A percentile compares a stretch with the other conserved stretches of the same genome.
Evolutionary conservation across 345 rosid species (phyloP).

Genomic region (Melastoma malabathricum): DNA sequence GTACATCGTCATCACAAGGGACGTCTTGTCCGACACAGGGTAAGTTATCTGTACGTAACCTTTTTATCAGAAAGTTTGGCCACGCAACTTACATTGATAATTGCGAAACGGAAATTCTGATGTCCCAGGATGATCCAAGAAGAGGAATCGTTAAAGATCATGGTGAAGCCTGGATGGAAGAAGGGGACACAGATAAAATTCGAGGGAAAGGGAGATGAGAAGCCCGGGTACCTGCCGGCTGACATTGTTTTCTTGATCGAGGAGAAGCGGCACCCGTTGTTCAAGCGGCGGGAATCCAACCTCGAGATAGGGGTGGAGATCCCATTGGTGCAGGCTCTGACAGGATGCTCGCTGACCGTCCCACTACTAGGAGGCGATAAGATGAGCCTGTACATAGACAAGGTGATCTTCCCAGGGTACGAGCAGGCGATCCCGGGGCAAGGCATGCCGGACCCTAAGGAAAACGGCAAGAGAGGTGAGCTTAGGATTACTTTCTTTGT

Average conservation of each 20-base stretch:
- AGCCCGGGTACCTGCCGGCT: conserved; percentile 59
- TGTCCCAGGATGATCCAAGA: conserved; percentile 37
- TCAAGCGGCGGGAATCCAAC: conserved; percentile 45
- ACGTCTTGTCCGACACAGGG: conserved; percentile 51
- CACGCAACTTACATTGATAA: neutral
- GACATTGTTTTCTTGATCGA: conserved; percentile 48
- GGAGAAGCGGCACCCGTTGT: conserved; percentile 53
- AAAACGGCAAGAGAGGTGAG: conserved; percentile 46
- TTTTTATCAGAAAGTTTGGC: neutral
- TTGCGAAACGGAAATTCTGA: neutral
- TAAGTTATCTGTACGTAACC: conserved; percentile 9
- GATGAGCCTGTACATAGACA: conserved; percentile 36
- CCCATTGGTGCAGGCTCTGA: conserved; percentile 62
- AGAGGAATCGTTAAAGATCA: conserved; percentile 55
- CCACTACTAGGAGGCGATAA: conserved; percentile 55
- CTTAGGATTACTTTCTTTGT: conserved; percentile 40
- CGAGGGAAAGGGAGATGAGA: conserved; percentile 77
- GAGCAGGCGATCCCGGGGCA: conserved; percentile 50
- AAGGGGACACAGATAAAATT: conserved; percentile 76
- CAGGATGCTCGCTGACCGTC: conserved; percentile 56
- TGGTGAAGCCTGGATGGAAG: conserved; percentile 79
- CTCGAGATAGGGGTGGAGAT: conserved; percentile 58
- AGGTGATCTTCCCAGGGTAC: conserved; percentile 50
- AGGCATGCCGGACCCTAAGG: conserved; percentile 58
- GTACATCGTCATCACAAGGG: conserved; percentile 40